phyloP scores from a whole-genome alignment of 169 alveolate species.

The Cryptosporidium sp. region DNA sequence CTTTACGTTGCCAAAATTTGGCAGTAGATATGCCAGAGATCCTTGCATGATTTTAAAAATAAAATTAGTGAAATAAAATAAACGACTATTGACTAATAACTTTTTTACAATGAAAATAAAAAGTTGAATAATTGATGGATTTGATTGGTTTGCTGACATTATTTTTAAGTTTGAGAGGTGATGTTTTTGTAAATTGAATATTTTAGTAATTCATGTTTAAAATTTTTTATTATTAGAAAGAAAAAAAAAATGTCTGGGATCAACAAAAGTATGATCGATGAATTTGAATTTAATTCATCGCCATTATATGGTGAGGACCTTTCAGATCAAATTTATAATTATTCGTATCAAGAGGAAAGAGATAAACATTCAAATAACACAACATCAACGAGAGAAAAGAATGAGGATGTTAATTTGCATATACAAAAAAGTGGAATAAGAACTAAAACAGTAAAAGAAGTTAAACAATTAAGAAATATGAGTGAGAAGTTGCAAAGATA shows the following conservation, averaged over 20 bases:
- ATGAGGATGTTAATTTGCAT: background rate
- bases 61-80: background rate
- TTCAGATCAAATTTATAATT: background rate
- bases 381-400: background rate
- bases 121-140: background rate
- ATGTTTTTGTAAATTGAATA: background rate
- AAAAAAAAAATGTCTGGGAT: background rate
- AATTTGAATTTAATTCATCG: background rate
- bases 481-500: constrained; percentile 32
- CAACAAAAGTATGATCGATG: constrained; percentile 13
- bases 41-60: background rate
- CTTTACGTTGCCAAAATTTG: constrained; percentile 75
- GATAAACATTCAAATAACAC: background rate
- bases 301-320: background rate
- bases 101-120: background rate
- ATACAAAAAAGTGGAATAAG: background rate
- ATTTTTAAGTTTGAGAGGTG: background rate
- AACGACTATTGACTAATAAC: background rate
- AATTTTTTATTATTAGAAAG: background rate
- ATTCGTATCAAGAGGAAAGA: background rate
- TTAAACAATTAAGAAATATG: constrained; percentile 19
- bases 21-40: constrained; percentile 60
- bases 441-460: background rate
- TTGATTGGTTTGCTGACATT: background rate
- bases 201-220: background rate